phyloP scores from a whole-genome alignment of 441 rosid species.

The Metrosideros polymorpha region DNA sequence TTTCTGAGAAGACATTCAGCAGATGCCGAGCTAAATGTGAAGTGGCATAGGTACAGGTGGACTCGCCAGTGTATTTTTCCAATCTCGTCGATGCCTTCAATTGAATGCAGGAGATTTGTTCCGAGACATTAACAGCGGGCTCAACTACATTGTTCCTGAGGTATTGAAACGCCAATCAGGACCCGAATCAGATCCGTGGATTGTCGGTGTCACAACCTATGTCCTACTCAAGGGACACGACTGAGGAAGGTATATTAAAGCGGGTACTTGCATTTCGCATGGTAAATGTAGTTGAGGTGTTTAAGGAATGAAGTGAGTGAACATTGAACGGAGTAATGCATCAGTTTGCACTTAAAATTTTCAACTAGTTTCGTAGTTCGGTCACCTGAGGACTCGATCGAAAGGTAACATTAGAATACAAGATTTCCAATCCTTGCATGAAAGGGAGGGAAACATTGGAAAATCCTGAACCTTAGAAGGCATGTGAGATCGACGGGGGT shows the following conservation, averaged over 20 bases:
- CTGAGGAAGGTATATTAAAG: conserved; percentile 87
- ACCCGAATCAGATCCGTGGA: conserved; percentile 92
- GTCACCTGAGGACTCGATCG: not conserved
- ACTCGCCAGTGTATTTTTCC: not conserved
- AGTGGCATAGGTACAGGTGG: not conserved
- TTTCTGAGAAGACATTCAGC: not conserved
- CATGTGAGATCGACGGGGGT: rapidly evolving
- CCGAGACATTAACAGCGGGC: conserved; percentile 84
- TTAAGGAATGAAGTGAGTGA: not conserved
- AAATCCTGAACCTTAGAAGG: not conserved
- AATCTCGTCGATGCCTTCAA: not conserved
- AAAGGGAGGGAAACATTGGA: not conserved
- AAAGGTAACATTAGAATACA: rapidly evolving
- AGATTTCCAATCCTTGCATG: not conserved
- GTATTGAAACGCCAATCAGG: conserved; percentile 83
- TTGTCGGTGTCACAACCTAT: conserved; percentile 81
- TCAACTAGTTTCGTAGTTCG: not conserved
- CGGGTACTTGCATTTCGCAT: conserved; percentile 35
- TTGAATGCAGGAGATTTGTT: conserved; percentile 69
- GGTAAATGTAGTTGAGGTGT: rapidly evolving
- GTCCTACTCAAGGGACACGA: conserved; percentile 91
- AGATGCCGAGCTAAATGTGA: not conserved
- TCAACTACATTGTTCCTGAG: conserved; percentile 88
- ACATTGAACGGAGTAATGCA: not conserved
- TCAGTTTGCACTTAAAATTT: not conserved